Evolutionary conservation across 495 filamentous ascomycete species (phyloP), one percentile per base, ranked within the genome.

Genomic region (Durotheca rogersii): DNA sequence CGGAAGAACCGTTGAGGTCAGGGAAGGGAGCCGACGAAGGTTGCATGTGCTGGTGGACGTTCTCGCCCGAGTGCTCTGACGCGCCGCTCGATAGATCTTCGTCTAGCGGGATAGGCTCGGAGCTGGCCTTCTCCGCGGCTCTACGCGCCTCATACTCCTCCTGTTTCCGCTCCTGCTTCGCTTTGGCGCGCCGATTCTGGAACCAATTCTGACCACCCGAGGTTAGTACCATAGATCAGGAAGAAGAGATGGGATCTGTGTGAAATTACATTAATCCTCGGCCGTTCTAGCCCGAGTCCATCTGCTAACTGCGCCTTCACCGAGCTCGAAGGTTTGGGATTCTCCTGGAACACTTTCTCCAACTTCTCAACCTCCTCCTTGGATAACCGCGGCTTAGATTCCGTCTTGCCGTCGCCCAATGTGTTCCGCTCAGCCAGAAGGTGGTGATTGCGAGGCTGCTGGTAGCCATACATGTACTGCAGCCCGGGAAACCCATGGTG

Each of bases 111-210:
- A 64, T 61, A 29, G 70, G 53, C 37, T 70, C 69, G 3, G 71
- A 68, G 17, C 54, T 46, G 16, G 58, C 68, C 60, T 81, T 77
- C 46, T 77, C 78, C 47, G 77, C 75, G 33, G 67, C 68, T 56
- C 81, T 80, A 64, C 80, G 67, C 64, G 70, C 72, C 53, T 76
- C 72, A 39, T 76, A 83, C 60, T 89, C 84, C 62, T 84, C 80
- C 62, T 86, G 83, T 63, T 83, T 80, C 61, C 75, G 83, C 61
- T 89, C 81, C 56, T 88, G 83, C 72, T 90, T 90, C 21, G 86
- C 86, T 64, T 90, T 89, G 44, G 87, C 87, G 30, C 89, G 83
- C 41, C 89, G 79, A 65, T 93, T 94, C 65, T 94, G 89, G 67
- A 92, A 95, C 89, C 89, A 93, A 58, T 92, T 92, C 89, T 93